phyloP scores from a whole-genome alignment of 768 basidiomycete species.

The Termitomyces bulborhizus region DNA sequence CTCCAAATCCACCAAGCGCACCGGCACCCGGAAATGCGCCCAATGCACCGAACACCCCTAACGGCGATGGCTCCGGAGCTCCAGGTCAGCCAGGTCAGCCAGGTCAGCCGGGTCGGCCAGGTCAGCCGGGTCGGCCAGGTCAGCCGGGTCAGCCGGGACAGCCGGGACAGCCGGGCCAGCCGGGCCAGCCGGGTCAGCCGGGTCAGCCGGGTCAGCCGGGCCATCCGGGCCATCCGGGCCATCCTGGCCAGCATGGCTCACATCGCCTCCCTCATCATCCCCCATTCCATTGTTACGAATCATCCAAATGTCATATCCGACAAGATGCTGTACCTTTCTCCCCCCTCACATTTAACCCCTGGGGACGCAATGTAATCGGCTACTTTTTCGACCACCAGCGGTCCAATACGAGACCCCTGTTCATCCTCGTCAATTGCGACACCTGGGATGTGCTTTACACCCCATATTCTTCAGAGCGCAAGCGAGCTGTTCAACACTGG shows the following conservation, averaged over 20 bases:
- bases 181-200: no score
- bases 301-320: not conserved
- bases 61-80: not conserved
- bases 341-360: not conserved
- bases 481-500: not conserved
- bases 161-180: not conserved
- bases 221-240: no score
- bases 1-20: not conserved
- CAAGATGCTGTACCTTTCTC: constrained; percentile 1
- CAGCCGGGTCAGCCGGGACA: not conserved
- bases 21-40: no score
- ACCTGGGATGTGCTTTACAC: constrained; percentile 8
- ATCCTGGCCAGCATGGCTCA: no score
- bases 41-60: not conserved
- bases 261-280: no score
- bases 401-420: not conserved
- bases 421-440: constrained; percentile 1
- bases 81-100: not conserved
- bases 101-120: not conserved
- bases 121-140: not conserved
- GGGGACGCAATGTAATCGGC: not conserved
- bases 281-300: no score
- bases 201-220: no score
- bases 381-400: not conserved
- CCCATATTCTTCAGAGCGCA: not conserved